Conservation (phyloP, 2,329 filamentous ascomycete genomes). For the Pyricularia grisea region DNA sequence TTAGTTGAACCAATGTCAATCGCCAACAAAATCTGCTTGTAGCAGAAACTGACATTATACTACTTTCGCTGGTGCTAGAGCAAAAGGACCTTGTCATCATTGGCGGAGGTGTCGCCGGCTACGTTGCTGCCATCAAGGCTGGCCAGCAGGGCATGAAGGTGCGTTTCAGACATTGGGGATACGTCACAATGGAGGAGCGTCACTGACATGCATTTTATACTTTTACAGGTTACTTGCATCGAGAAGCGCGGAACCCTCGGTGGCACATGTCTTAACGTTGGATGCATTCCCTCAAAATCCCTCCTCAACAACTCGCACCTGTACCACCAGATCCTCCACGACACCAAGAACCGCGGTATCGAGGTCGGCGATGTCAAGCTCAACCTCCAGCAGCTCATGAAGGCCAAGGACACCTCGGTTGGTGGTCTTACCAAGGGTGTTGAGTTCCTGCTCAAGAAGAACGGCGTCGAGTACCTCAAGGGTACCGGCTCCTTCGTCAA, state of each 20-base stretch:
- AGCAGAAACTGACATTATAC: background rate
- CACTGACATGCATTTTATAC: slow-evolving; percentile 1
- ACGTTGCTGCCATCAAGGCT: slow-evolving; percentile 98
- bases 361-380: slow-evolving; percentile 96
- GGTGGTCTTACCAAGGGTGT: slow-evolving; percentile 87
- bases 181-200: background rate
- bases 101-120: slow-evolving; percentile 94
- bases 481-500: slow-evolving; percentile 79
- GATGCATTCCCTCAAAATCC: slow-evolving; percentile 98
- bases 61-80: slow-evolving; percentile 42
- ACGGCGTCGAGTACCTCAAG: slow-evolving; percentile 96
- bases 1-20: slow-evolving; percentile 23
- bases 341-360: slow-evolving; percentile 94
- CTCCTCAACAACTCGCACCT: slow-evolving; percentile 99
- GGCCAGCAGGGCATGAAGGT: slow-evolving; percentile 96
- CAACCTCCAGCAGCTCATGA: slow-evolving; percentile 94
- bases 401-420: slow-evolving; percentile 93
- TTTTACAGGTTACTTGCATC: slow-evolving; percentile 76
- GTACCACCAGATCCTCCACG: slow-evolving; percentile 94
- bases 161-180: slow-evolving; percentile 14
- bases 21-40: background rate
- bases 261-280: slow-evolving; percentile 96
- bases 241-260: slow-evolving; percentile 94
- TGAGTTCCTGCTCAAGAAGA: slow-evolving; percentile 98
- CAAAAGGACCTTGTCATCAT: slow-evolving; percentile 98